phyloP scores from a whole-genome alignment of 2,329 filamentous ascomycete genomes.

The Fusarium cicatricum region DNA sequence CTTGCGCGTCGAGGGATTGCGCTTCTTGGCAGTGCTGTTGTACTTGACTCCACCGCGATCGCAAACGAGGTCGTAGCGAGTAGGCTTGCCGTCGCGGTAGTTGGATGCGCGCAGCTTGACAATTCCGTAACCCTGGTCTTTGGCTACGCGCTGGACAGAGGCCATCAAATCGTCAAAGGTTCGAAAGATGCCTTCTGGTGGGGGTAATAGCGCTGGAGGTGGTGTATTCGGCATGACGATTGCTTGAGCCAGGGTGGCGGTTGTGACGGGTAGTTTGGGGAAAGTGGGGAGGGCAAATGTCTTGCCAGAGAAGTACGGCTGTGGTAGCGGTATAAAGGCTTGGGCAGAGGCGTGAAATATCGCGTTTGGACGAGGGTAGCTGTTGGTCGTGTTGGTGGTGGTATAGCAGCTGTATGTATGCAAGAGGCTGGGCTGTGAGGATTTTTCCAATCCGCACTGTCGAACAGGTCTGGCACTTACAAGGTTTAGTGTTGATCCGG shows the following conservation, averaged over 20 bases:
- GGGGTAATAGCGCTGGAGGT: conserved; percentile 59
- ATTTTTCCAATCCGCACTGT: conserved; percentile 56
- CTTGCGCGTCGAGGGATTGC: conserved; percentile 69
- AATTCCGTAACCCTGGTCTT: conserved; percentile 69
- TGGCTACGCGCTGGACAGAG: conserved; percentile 66
- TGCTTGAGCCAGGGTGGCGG: conserved; percentile 47
- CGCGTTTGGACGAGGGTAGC: conserved; percentile 32
- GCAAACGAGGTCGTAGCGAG: conserved; percentile 69
- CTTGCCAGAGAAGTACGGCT: conserved; percentile 15
- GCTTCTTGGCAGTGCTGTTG: conserved; percentile 70
- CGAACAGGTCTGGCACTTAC: conserved; percentile 42
- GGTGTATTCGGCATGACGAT: conserved; percentile 58
- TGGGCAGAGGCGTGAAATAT: conserved; percentile 24
- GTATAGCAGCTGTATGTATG: conserved; percentile 32
- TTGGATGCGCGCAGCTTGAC: conserved; percentile 70
- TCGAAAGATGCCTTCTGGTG: conserved; percentile 67
- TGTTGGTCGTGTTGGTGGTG: conserved; percentile 34
- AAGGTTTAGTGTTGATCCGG: conserved; percentile 53
- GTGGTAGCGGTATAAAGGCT: conserved; percentile 15
- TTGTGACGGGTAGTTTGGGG: conserved; percentile 40
- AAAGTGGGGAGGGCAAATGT: conserved; percentile 36
- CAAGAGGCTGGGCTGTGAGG: conserved; percentile 50
- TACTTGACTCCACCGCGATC: conserved; percentile 71
- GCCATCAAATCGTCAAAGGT: conserved; percentile 67
- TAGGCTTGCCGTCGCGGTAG: conserved; percentile 69